Evolutionary conservation across 352 stramenopile species (phyloP), one percentile per base, ranked within the genome.

Genomic region (Pythium periplocum): DNA sequence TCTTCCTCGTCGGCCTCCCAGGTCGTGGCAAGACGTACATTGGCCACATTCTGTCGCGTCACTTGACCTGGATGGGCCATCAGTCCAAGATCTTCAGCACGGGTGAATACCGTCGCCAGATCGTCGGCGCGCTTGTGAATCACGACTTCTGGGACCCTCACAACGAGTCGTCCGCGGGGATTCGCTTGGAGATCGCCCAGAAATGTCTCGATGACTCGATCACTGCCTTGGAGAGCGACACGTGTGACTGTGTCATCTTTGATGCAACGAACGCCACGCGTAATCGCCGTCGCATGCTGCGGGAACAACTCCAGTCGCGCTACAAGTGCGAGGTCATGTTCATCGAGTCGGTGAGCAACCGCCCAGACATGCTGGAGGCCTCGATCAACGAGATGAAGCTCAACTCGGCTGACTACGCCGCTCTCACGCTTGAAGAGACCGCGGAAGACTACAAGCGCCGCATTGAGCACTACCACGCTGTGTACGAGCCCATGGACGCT

Each of bases 371-470:
- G 6, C 84, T 93, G 39, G 78, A 73, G 38, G 83, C 80, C 7
- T 88, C 80, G 32, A 88, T 93, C 45, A 90, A 91, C 55, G 80
- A 90, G 53, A 93, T 91, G 80, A 91, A 90, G 55, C 57, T 91
- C 47, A 85, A 87, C 53, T 91, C 80, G 51, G 72, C 79, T 12
- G 83, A 93, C 55, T 93, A 93, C 57, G 73, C 75, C 6, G 68
- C 62, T 0, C 67, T 86, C 58, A 91, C 80, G 35, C 71, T 91
- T 56, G 75, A 89, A 35, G 75, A 91, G 61, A 78, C 79, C 2
- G 71, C 77, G 1, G 64, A 70, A 39, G 83, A 93, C 73, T 91
- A 91, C 60, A 73, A 78, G 53, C 82, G 70, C 39, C 83, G 83
- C 57, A 93, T 93, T 46, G 65, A 80, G 46, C 80, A 93, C 66